Conservation (phyloP, 73 alveolate species). For the Urostyla sp. region DNA sequence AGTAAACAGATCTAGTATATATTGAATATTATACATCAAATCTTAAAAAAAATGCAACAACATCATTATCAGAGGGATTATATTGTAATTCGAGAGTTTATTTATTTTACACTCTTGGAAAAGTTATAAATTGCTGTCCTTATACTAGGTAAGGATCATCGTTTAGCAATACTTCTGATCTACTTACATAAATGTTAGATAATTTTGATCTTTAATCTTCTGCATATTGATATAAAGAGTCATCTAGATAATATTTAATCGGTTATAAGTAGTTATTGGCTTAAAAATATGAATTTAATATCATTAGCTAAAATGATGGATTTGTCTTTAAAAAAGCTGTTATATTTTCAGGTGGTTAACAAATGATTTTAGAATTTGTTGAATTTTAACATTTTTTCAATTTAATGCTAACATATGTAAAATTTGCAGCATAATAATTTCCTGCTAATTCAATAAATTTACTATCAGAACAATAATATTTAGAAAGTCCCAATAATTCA, state of each 20-base stretch:
- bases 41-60: neutral
- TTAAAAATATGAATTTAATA: slow-evolving; percentile 5
- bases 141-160: slow-evolving; percentile 18
- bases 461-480: neutral
- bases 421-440: slow-evolving; percentile 1
- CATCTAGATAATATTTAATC: slow-evolving; percentile 22
- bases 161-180: neutral
- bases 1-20: neutral
- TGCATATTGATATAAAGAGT: slow-evolving; percentile 11
- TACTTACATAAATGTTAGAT: slow-evolving; percentile 3
- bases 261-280: neutral
- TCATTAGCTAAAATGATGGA: slow-evolving; percentile 3
- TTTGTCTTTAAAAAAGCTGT: neutral
- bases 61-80: neutral
- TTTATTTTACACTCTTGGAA: neutral
- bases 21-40: neutral
- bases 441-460: neutral
- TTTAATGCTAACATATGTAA: slow-evolving; percentile 15
- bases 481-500: neutral
- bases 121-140: neutral
- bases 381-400: slow-evolving; percentile 12
- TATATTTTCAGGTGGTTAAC: neutral
- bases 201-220: slow-evolving; percentile 3
- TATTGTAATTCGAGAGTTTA: neutral
- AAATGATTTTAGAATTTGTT: neutral